Percentiles rank a stretch among this genome's conserved stretches.
phyloP scores from a whole-genome alignment of 2,329 filamentous ascomycete species.

The Xylariaceae sp. region DNA sequence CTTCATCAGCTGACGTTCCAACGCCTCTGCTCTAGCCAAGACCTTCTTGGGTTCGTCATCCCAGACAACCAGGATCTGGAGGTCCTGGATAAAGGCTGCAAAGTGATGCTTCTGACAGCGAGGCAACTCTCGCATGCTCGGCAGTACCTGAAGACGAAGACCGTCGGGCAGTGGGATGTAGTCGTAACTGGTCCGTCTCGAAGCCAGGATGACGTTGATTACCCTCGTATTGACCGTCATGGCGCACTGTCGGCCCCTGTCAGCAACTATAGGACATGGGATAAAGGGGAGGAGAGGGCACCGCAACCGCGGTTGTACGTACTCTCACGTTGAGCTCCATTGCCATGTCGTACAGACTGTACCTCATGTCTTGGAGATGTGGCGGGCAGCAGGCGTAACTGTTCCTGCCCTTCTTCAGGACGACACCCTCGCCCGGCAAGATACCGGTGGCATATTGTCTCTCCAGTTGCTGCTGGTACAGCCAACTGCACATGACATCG shows the following conservation, averaged over 20 bases:
- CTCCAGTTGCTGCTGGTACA: slow-evolving; percentile 57
- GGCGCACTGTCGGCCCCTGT: slow-evolving; percentile 44
- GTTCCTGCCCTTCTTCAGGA: slow-evolving; percentile 36
- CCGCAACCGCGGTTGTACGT: too few relatives aligned
- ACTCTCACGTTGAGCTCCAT: slow-evolving; percentile 36
- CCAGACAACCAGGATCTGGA: slow-evolving; percentile 57
- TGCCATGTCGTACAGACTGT: slow-evolving; percentile 33
- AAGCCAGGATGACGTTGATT: slow-evolving; percentile 52
- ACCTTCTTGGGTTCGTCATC: slow-evolving; percentile 55
- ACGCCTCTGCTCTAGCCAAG: slow-evolving; percentile 43
- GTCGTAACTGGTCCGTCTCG: slow-evolving; percentile 39
- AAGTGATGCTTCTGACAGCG: slow-evolving; percentile 60
- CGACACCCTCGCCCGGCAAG: slow-evolving; percentile 35
- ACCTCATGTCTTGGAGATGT: slow-evolving; percentile 32
- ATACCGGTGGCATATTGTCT: slow-evolving; percentile 35
- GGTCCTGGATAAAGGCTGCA: slow-evolving; percentile 57
- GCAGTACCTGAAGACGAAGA: slow-evolving; percentile 57
- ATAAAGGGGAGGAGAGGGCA: too few relatives aligned
- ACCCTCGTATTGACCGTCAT: slow-evolving; percentile 64
- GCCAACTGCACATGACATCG: slow-evolving; percentile 59
- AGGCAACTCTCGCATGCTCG: slow-evolving; percentile 50
- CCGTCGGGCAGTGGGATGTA: slow-evolving; percentile 55
- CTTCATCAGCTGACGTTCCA: slow-evolving; percentile 50
- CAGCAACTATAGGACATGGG: slow-evolving; percentile 8
- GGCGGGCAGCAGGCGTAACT: slow-evolving; percentile 36